These are phyloP conservation scores for Fraxinus nigra DNA, from an alignment of 305 asterid species.

Conservation along the genomic window DNA sequence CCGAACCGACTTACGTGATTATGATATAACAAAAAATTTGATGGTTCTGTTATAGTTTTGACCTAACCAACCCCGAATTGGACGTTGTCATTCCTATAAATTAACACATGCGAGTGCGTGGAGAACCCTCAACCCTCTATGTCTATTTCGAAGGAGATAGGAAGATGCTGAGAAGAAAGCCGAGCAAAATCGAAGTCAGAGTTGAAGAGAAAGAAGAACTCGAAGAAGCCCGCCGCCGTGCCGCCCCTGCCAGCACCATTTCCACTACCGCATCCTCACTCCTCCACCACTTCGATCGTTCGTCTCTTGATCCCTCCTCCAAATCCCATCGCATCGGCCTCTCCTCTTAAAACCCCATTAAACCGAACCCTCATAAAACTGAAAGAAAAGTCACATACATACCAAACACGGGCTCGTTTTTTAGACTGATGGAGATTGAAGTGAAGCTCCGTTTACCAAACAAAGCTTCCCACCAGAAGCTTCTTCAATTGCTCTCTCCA, in stretches of 20 bases:
- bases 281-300: constrained; percentile 58
- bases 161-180: not conserved
- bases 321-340: constrained; percentile 74
- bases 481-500: constrained; percentile 54
- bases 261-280: constrained; percentile 50
- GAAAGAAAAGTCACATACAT: not conserved
- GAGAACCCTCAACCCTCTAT: not conserved
- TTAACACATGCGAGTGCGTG: too few species aligned
- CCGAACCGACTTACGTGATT: too few species aligned
- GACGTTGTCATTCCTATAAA: too few species aligned
- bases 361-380: not conserved
- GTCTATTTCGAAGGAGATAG: not conserved
- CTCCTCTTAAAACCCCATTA: constrained; percentile 17
- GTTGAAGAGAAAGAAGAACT: constrained; percentile 69
- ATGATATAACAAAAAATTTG: too few species aligned
- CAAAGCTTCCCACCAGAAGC: constrained; percentile 52
- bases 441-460: constrained; percentile 77
- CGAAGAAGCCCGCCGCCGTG: constrained; percentile 58
- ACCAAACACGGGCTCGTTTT: constrained; percentile 31
- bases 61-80: too few species aligned
- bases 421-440: constrained; percentile 67
- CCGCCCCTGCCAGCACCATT: constrained; percentile 35
- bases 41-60: too few species aligned
- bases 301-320: constrained; percentile 48
- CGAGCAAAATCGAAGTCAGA: constrained; percentile 50